Evolutionary conservation across 2,329 filamentous ascomycete species (phyloP).

Genomic region (Sclerotinia trifoliorum): DNA sequence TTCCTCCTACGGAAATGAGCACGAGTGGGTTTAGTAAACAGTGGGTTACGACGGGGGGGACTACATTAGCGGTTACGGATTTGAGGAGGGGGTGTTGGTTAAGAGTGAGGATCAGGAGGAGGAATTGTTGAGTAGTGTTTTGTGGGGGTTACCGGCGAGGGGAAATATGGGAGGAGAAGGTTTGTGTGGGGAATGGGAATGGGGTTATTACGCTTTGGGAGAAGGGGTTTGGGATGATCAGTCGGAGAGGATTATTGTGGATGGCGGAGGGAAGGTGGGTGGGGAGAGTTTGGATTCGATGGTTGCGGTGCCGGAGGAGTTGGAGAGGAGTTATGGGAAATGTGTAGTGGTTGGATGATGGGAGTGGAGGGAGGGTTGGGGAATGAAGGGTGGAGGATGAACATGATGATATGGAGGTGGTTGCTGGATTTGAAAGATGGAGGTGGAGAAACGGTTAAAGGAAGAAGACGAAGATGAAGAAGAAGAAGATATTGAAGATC

Average conservation of each 20-base stretch:
- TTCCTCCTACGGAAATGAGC: slow-evolving; percentile 76
- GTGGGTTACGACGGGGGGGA: slow-evolving; percentile 91
- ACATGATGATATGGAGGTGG: slow-evolving; percentile 86
- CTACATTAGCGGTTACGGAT: slow-evolving; percentile 87
- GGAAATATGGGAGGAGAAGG: slow-evolving; percentile 68
- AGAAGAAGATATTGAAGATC: slow-evolving; percentile 39
- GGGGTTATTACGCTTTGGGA: slow-evolving; percentile 94
- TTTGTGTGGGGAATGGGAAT: slow-evolving; percentile 71
- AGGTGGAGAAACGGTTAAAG: slow-evolving; percentile 80
- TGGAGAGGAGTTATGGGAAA: slow-evolving; percentile 59
- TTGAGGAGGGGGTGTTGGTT: slow-evolving; percentile 77
- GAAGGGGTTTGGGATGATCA: slow-evolving; percentile 94
- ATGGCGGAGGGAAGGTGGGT: slow-evolving; percentile 55
- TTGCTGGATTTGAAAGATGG: slow-evolving; percentile 83
- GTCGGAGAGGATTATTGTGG: slow-evolving; percentile 81
- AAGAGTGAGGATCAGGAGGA: slow-evolving; percentile 95
- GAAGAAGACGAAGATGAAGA: slow-evolving; percentile 49
- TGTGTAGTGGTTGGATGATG: slow-evolving; percentile 79
- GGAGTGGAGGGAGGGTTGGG: slow-evolving; percentile 69
- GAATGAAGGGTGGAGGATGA: slow-evolving; percentile 64
- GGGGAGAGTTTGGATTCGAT: slow-evolving; percentile 83
- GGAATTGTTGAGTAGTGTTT: slow-evolving; percentile 78
- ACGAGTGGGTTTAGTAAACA: slow-evolving; percentile 91
- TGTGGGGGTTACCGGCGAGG: slow-evolving; percentile 69
- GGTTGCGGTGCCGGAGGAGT: slow-evolving; percentile 65